phyloP scores from a whole-genome alignment of 306 rosid species.

The Fragaria nilgerrensis region DNA sequence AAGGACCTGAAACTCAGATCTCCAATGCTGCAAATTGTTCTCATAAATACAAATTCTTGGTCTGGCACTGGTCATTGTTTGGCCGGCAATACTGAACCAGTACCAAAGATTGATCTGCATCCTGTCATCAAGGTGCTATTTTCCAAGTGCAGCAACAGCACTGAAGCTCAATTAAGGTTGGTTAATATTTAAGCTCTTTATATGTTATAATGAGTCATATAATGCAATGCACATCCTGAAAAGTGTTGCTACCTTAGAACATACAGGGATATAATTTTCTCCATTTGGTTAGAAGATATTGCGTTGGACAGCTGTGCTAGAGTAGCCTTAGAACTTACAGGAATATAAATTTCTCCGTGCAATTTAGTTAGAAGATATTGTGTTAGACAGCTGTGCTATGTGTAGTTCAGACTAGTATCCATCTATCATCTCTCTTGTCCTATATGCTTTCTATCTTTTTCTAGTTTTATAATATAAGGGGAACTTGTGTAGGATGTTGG shows the following conservation, averaged over 20 bases:
- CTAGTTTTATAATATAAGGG: constrained; percentile 1
- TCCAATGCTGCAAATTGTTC: constrained; percentile 65
- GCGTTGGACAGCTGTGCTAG: neutral
- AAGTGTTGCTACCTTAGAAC: neutral
- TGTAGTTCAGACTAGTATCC: neutral
- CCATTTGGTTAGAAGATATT: neutral
- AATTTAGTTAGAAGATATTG: neutral
- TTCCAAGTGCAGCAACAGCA: constrained; percentile 43
- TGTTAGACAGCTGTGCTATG: neutral
- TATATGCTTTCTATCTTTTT: neutral
- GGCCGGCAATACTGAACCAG: constrained; percentile 26
- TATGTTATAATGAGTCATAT: neutral
- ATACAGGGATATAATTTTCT: constrained; percentile 3
- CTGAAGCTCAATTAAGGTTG: constrained; percentile 67
- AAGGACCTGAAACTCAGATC: constrained; percentile 63
- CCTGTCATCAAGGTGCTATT: constrained; percentile 74
- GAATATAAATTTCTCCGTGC: neutral
- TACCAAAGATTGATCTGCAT: constrained; percentile 47
- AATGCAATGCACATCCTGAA: neutral
- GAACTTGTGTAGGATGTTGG: constrained; percentile 62
- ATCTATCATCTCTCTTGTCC: neutral
- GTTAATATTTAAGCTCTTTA: constrained; percentile 16
- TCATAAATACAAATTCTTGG: constrained; percentile 75
- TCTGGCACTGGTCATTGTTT: constrained; percentile 55
- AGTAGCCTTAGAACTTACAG: neutral